Conservation (phyloP, 208 protist species). For the Crithidia bombi region DNA sequence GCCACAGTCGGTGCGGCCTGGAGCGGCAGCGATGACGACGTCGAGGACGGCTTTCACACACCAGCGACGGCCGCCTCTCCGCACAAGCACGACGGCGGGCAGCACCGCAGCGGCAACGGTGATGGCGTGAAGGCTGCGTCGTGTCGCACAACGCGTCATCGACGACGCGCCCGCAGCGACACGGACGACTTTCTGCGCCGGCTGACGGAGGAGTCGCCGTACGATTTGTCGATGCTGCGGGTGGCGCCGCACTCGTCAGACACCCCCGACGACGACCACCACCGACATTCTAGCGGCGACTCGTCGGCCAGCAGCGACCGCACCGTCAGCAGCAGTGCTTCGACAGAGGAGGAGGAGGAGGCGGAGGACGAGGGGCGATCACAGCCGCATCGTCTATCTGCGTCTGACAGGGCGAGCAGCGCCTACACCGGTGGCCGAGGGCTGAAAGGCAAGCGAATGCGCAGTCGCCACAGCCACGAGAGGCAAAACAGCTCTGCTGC, state of each 20-base stretch:
- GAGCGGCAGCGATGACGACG: neutral
- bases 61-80: slow-evolving; percentile 5
- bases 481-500: neutral
- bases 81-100: too few relatives aligned
- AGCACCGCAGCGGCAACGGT: neutral
- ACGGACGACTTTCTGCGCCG: slow-evolving; percentile 31
- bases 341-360: neutral
- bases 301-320: neutral
- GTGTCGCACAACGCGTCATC: neutral
- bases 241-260: neutral
- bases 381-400: slow-evolving; percentile 1
- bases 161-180: neutral
- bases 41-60: slow-evolving; percentile 10
- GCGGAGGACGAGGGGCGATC: neutral
- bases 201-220: slow-evolving; percentile 36
- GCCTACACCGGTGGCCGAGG: neutral
- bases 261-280: neutral
- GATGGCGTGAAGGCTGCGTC: neutral
- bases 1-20: neutral
- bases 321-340: neutral
- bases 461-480: neutral
- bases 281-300: neutral
- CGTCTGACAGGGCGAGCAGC: neutral
- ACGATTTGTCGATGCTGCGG: slow-evolving; percentile 27
- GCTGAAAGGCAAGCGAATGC: slow-evolving; percentile 11